Percentiles rank a stretch among this genome's conserved stretches.
Evolutionary conservation across 139 green algal species (phyloP).

Genomic region (Chlorokybus atmophyticus): DNA sequence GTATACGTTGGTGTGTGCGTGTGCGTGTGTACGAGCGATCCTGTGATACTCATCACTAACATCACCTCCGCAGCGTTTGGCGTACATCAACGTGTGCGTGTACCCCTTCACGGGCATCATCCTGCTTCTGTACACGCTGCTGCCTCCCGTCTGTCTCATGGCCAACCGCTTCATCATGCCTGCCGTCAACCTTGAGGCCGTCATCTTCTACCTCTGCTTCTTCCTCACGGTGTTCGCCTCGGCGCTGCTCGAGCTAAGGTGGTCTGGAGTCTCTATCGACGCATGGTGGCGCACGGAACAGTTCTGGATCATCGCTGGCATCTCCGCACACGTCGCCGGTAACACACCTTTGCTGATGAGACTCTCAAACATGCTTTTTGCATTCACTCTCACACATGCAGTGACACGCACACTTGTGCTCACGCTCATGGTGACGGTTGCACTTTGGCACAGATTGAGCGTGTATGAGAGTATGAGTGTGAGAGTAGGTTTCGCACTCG

Average conservation of each 20-base stretch:
- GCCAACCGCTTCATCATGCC: conserved; percentile 29
- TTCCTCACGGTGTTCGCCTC: conserved; percentile 26
- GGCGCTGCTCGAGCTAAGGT: conserved; percentile 26
- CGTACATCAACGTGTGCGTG: conserved; percentile 26
- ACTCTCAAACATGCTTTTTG: no score
- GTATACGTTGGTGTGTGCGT: not conserved
- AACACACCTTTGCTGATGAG: no score
- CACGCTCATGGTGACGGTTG: no score
- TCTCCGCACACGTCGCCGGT: conserved; percentile 6
- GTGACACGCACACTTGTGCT: no score
- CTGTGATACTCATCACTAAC: not conserved
- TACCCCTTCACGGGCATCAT: conserved; percentile 27
- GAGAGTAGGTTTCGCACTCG: no score
- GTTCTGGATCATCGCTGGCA: conserved; percentile 26
- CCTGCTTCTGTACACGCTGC: conserved; percentile 16
- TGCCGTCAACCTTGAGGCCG: not conserved
- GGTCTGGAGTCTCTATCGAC: conserved; percentile 16
- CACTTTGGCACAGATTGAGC: conserved; percentile 5
- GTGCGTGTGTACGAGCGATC: not conserved
- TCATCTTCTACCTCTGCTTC: conserved; percentile 15
- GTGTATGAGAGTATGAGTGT: no score
- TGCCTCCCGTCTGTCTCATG: conserved; percentile 27
- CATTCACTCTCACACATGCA: no score
- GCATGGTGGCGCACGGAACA: conserved; percentile 23
- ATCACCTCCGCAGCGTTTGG: conserved; percentile 20